Conservation (phyloP, 1,284 basidiomycete genomes). For the Marasmius tenuissimus region DNA sequence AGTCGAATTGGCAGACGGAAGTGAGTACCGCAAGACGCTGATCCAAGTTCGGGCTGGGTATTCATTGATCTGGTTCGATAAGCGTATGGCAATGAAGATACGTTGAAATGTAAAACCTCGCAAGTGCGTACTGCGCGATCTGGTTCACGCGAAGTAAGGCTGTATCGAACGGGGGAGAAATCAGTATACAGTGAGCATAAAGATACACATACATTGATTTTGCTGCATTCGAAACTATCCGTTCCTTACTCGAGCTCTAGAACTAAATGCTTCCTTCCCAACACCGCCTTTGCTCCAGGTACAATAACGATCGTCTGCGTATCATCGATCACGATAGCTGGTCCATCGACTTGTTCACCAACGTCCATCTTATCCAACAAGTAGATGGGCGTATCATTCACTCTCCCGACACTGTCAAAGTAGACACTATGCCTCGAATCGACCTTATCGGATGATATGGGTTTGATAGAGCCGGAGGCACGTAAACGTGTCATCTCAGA, state of each 20-base stretch:
- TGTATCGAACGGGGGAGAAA: background rate
- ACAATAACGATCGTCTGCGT: slow-evolving; percentile 90
- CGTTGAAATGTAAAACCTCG: too few relatives aligned
- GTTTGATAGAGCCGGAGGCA: slow-evolving; percentile 29
- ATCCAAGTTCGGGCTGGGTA: too few relatives aligned
- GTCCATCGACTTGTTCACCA: slow-evolving; percentile 77
- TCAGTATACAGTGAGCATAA: background rate
- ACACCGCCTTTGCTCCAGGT: slow-evolving; percentile 63
- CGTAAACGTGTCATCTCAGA: slow-evolving; percentile 58
- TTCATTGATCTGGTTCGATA: too few relatives aligned
- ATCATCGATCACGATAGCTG: slow-evolving; percentile 89
- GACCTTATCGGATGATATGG: slow-evolving; percentile 43
- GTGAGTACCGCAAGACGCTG: too few relatives aligned
- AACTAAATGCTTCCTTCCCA: slow-evolving; percentile 67
- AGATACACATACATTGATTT: background rate
- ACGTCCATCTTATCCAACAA: slow-evolving; percentile 63
- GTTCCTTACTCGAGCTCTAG: slow-evolving; percentile 19
- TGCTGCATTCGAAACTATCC: background rate
- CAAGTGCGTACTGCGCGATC: background rate
- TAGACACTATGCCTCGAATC: slow-evolving; percentile 68
- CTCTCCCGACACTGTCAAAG: slow-evolving; percentile 75
- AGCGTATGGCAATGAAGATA: too few relatives aligned
- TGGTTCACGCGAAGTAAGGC: background rate
- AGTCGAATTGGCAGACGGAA: too few relatives aligned
- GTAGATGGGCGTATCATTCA: slow-evolving; percentile 80